Percentiles rank a stretch among this genome's conserved stretches.
These are phyloP conservation scores for Viola odorata DNA, from an alignment of 345 rosid genomes.

Conservation along the genomic window DNA sequence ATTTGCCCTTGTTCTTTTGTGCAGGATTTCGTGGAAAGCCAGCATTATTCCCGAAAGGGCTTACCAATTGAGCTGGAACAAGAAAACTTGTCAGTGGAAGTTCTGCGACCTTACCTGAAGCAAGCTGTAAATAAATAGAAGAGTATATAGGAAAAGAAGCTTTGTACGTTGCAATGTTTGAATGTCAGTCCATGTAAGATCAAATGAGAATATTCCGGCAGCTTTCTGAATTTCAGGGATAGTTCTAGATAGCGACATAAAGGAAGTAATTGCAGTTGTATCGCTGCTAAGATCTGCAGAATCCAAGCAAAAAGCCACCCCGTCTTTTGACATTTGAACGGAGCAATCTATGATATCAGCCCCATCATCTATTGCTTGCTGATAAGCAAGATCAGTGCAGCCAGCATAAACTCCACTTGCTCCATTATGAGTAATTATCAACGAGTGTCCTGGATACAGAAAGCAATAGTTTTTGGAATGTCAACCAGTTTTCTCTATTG, in stretches of 20 bases:
- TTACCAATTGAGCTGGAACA: conserved; percentile 64
- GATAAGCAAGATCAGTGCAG: conserved; percentile 75
- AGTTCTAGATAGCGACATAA: conserved; percentile 44
- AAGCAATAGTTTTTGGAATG: background rate
- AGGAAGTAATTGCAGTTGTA: conserved; percentile 53
- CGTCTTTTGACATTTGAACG: conserved; percentile 84
- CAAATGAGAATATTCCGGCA: conserved; percentile 77
- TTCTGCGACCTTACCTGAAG: background rate
- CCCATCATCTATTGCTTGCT: conserved; percentile 71
- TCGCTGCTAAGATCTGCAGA: conserved; percentile 50
- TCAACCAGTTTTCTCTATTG: background rate
- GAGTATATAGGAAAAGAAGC: background rate
- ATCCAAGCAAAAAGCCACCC: conserved; percentile 67
- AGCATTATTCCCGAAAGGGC: conserved; percentile 36
- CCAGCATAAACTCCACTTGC: conserved; percentile 85
- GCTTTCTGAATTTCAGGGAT: conserved; percentile 59
- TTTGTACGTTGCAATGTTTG: conserved; percentile 64
- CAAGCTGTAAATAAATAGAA: background rate
- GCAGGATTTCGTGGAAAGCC: conserved; percentile 54
- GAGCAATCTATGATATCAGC: conserved; percentile 75
- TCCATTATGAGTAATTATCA: conserved; percentile 73
- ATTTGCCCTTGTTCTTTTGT: conserved; percentile 58
- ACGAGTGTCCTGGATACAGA: conserved; percentile 27
- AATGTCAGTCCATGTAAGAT: conserved; percentile 81
- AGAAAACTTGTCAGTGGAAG: background rate